Percentiles rank a stretch among this genome's conserved stretches.
Evolutionary conservation across 129 eudicot genomes (phyloP).

Genomic region (Artemisia tridentata): DNA sequence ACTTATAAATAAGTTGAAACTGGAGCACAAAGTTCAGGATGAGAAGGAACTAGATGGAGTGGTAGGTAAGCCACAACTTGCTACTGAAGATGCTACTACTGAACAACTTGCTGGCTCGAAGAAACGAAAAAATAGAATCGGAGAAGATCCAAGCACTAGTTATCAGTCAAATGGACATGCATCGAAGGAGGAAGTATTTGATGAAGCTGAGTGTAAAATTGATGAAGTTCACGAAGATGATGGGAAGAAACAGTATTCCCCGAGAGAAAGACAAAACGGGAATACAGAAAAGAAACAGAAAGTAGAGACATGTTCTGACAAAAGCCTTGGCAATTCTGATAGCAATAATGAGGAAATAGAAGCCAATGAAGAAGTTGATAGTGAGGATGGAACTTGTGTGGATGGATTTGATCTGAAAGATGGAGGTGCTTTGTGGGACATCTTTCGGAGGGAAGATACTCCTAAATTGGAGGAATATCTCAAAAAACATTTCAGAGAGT

Average conservation of each 20-base stretch:
- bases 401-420: slow-evolving; percentile 31
- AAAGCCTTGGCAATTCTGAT: not conserved
- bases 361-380: slow-evolving; percentile 4
- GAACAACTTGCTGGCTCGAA: not conserved
- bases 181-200: slow-evolving; percentile 17
- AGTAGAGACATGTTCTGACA: not conserved
- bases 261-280: not conserved
- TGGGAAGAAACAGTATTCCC: slow-evolving; percentile 6
- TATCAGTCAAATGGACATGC: slow-evolving; percentile 8
- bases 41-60: slow-evolving; percentile 38
- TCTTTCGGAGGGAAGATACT: slow-evolving; percentile 67
- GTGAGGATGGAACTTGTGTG: slow-evolving; percentile 15
- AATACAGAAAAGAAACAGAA: not conserved
- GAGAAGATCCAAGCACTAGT: slow-evolving; percentile 16
- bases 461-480: slow-evolving; percentile 62
- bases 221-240: not conserved
- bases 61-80: too few species aligned
- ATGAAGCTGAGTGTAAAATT: slow-evolving; percentile 15
- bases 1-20: slow-evolving; percentile 29
- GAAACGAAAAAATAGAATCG: slow-evolving; percentile 1
- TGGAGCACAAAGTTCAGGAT: slow-evolving; percentile 45
- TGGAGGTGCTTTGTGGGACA: slow-evolving; percentile 76
- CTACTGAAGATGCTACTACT: slow-evolving; percentile 10
- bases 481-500: slow-evolving; percentile 49
- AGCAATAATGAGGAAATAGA: slow-evolving; percentile 16